Base-by-base conservation (phyloP, 1,139 yeast genomes). In the Kurtzmaniella natalensis region DNA sequence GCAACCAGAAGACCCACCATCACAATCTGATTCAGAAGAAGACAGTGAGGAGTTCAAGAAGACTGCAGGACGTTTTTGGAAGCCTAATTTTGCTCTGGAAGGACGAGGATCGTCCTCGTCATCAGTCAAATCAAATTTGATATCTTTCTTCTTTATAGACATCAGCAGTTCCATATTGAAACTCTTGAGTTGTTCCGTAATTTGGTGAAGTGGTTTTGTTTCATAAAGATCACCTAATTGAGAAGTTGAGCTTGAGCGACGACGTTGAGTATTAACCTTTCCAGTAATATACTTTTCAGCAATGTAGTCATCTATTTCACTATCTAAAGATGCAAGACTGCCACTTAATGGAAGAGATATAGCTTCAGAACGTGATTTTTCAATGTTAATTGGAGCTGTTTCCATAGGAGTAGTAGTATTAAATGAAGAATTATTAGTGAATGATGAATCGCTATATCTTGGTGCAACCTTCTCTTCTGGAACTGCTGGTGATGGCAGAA, bases 251-350 rank as follows among this genome's bases (percentile, higher is more conserved):
- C 45, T 42, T 2, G 42, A 31, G 26, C 43, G 33, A 18, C 45
- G 25, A 4, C 33, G 18, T 18, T 17, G 26, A 26, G 31, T 32
- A 7, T 22, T 23, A 13, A 16, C 3, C 15, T 25, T 25, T 3
- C 29, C 25, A 9, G 35, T 33, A 27, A 28, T 20, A 39, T 64
- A 68, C 39, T 65, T 65, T 36, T 50, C 46, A 17, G 53, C 45
- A 34, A 69, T 53, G 37, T 63, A 68, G 34, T 80, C 86, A 45
- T 81, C 82, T 50, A 80, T 80, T 37, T 76, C 70, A 49, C 88
- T 80, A 50, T 82, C 88, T 50, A 83, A 61, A 0, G 89, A 81
- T 1, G 89, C 92, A 64, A 81, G 81, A 43, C 88, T 80, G 33
- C 82, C 85, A 42, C 77, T 79, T 14, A 80, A 66, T 0, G 88